phyloP scores from a whole-genome alignment of 257 asterid species.

The Forsythia suspensa region DNA sequence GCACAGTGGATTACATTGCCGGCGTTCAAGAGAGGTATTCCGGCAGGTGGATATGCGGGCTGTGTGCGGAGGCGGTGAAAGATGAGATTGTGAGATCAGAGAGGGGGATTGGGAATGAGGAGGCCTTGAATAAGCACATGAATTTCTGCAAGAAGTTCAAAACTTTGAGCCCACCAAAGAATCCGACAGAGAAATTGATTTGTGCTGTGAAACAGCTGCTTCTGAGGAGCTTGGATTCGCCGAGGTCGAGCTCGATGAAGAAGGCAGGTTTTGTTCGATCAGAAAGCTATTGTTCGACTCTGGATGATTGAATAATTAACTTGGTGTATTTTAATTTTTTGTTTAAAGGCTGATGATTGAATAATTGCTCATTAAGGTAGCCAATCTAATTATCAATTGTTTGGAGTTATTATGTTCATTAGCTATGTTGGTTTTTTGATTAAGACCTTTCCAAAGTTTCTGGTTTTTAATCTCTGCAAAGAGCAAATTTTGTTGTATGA shows the following conservation, averaged over 20 bases:
- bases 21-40: slow-evolving; percentile 23
- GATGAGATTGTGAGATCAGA: slow-evolving; percentile 26
- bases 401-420: too few relatives aligned
- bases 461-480: too few relatives aligned
- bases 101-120: slow-evolving; percentile 14
- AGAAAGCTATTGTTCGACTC: not conserved
- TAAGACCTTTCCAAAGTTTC: too few relatives aligned
- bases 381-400: too few relatives aligned
- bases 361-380: too few relatives aligned
- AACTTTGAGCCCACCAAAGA: slow-evolving; percentile 2
- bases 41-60: slow-evolving; percentile 31
- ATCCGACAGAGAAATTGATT: slow-evolving; percentile 19
- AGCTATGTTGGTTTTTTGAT: too few relatives aligned
- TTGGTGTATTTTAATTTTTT: too few relatives aligned
- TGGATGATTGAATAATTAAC: not conserved
- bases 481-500: too few relatives aligned
- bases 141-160: slow-evolving; percentile 27
- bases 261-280: not conserved
- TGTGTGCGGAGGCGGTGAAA: slow-evolving; percentile 31
- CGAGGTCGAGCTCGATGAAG: not conserved
- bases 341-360: too few relatives aligned
- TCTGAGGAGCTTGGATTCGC: slow-evolving; percentile 27
- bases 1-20: slow-evolving; percentile 22
- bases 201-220: slow-evolving; percentile 29
- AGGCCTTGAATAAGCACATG: slow-evolving; percentile 26